A percentile compares a stretch with the other conserved stretches of the same genome.
These are phyloP conservation scores for Tanozyma kutaoensis DNA, from an alignment of 805 yeast species.

Conservation along the genomic window DNA sequence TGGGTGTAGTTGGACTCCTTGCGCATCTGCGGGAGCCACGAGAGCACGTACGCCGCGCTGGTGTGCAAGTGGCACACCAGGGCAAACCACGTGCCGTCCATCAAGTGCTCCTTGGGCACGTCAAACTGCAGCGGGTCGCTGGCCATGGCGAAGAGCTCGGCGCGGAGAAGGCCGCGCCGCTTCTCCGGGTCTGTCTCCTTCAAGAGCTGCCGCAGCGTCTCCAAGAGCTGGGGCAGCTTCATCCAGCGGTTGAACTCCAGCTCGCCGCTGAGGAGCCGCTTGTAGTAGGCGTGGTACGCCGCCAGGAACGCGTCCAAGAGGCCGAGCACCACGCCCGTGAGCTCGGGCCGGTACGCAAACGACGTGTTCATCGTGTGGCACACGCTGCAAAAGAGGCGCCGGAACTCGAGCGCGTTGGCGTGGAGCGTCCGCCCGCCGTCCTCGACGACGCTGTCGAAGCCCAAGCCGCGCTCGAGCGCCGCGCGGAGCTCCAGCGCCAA, in stretches of 20 bases:
- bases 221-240: constrained; percentile 15
- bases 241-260: constrained; percentile 22
- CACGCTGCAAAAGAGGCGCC: constrained; percentile 30
- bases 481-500: no score
- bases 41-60: constrained; percentile 41
- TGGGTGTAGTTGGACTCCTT: constrained; percentile 4
- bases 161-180: constrained; percentile 1
- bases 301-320: constrained; percentile 21
- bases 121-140: constrained; percentile 10
- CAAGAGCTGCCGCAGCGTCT: constrained; percentile 7
- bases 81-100: constrained; percentile 39
- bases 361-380: constrained; percentile 50
- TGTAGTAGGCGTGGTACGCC: constrained; percentile 20
- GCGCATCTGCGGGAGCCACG: constrained; percentile 47
- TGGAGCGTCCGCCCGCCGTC: no score
- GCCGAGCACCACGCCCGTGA: constrained; percentile 30
- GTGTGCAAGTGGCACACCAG: constrained; percentile 39
- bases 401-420: constrained; percentile 32
- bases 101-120: constrained; percentile 34
- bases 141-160: constrained; percentile 8
- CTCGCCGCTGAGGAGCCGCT: constrained; percentile 18
- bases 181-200: constrained; percentile 1
- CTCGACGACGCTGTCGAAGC: no score
- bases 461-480: no score
- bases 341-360: constrained; percentile 40